Base-by-base conservation (phyloP, 2,329 filamentous ascomycete genomes). In the Volutella citrinella region DNA sequence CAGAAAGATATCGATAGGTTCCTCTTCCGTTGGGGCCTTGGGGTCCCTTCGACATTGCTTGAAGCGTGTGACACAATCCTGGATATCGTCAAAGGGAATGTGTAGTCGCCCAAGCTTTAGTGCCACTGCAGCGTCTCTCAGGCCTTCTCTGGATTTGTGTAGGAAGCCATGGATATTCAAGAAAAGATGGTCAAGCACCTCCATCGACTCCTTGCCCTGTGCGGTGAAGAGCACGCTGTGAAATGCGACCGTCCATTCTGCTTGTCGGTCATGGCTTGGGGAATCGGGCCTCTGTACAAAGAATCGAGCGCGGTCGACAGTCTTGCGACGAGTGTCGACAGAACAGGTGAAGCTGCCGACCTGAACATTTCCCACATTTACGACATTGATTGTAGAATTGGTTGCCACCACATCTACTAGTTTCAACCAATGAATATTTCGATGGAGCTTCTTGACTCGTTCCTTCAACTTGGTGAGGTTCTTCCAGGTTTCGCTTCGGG, bases 121-220 rank as follows among this genome's bases (percentile, higher is more conserved):
- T 1, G 89, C 84, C 40, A 98, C 81, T 2, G 90, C 87, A 1
- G 90, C 86, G 66, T 98, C 93, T 39, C 88, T 81, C 19, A 98
- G 73, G 1, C 91, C 93, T 45, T 95, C 87, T 27, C 88, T 69
- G 22, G 89, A 81, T 45, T 87, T 84, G 61, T 94, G 88, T 18
- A 98, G 69, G 41, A 94, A 82, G 6, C 94, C 93, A 60, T 98
- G 90, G 28, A 98, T 77, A 51, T 95, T 97, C 40, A 97, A 68
- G 5, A 86, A 84, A 40, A 87, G 80, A 54, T 89, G 85, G 59
- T 98, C 94, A 46, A 98, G 66, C 4, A 98, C 68, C 60, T 98
- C 91, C 36, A 87, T 80, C 2, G 89, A 84, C 38, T 97, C 89
- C 34, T 76, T 76, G 20, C 88, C 89, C 37, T 94, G 82, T 3